phyloP scores from a whole-genome alignment of 2,329 filamentous ascomycete species.

The Exophiala xenobiotica region DNA sequence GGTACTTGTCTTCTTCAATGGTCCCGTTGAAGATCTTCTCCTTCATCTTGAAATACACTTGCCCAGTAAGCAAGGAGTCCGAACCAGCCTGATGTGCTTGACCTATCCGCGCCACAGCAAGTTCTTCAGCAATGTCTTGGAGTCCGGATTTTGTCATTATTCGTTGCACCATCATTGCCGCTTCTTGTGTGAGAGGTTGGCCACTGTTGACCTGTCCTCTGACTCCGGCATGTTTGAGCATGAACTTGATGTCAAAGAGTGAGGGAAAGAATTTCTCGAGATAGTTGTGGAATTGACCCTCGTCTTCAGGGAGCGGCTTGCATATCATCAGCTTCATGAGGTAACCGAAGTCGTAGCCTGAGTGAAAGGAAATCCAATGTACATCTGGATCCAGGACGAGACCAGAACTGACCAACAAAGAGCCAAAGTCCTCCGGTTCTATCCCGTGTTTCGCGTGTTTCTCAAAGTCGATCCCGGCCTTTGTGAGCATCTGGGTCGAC shows the following conservation, averaged over 20 bases:
- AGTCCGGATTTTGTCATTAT: constrained; percentile 89
- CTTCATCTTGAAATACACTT: constrained; percentile 91
- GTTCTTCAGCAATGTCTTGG: constrained; percentile 88
- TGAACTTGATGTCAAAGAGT: constrained; percentile 93
- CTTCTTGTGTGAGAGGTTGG: constrained; percentile 63
- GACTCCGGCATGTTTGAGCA: constrained; percentile 84
- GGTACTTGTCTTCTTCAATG: constrained; percentile 73
- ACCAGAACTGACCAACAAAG: constrained; percentile 86
- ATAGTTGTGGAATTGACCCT: constrained; percentile 81
- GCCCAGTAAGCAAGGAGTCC: constrained; percentile 88
- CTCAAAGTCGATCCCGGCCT: constrained; percentile 88
- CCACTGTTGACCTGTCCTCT: constrained; percentile 65
- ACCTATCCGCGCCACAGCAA: constrained; percentile 86
- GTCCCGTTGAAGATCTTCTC: constrained; percentile 82
- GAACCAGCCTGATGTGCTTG: constrained; percentile 89
- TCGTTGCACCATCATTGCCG: constrained; percentile 73
- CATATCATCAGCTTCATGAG: constrained; percentile 84
- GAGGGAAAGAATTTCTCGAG: constrained; percentile 92
- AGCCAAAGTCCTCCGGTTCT: constrained; percentile 82
- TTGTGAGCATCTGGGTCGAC: constrained; percentile 85
- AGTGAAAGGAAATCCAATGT: constrained; percentile 96
- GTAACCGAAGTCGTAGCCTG: constrained; percentile 97
- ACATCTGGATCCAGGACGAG: constrained; percentile 84
- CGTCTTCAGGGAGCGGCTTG: constrained; percentile 79
- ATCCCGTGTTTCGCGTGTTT: constrained; percentile 85